Evolutionary conservation across 2,329 filamentous ascomycete species (phyloP).

Genomic region (Capronia americana): DNA sequence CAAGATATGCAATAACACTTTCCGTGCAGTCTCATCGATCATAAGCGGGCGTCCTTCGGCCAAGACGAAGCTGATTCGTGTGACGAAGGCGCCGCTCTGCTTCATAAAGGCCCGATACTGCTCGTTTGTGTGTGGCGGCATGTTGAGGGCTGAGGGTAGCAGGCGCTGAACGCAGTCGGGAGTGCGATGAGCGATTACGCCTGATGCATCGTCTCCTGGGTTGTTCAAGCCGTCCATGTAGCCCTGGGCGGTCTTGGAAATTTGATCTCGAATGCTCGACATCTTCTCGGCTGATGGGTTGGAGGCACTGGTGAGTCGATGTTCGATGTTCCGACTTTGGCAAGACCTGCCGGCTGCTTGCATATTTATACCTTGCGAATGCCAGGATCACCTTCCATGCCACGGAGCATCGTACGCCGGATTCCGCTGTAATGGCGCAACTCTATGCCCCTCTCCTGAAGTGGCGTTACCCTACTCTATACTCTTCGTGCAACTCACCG

Average conservation of each 20-base stretch:
- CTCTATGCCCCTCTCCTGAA: too few species aligned
- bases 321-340: too few species aligned
- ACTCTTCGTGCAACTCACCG: too few species aligned
- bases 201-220: background rate
- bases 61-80: background rate
- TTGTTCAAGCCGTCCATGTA: background rate
- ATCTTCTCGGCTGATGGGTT: background rate
- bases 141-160: background rate
- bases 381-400: too few species aligned
- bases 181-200: background rate
- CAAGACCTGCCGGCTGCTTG: too few species aligned
- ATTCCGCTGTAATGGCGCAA: too few species aligned
- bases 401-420: too few species aligned
- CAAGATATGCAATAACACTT: constrained; percentile 13
- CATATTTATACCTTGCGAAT: too few species aligned
- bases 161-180: background rate
- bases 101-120: background rate
- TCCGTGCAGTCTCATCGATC: constrained; percentile 9
- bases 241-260: background rate
- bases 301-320: too few species aligned
- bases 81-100: background rate
- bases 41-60: background rate
- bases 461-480: too few species aligned
- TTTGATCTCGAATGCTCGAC: background rate
- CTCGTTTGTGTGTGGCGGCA: background rate